Evolutionary conservation across 148 eudicot species (phyloP), one percentile per base, ranked within the genome.

Genomic region (Silene latifolia): DNA sequence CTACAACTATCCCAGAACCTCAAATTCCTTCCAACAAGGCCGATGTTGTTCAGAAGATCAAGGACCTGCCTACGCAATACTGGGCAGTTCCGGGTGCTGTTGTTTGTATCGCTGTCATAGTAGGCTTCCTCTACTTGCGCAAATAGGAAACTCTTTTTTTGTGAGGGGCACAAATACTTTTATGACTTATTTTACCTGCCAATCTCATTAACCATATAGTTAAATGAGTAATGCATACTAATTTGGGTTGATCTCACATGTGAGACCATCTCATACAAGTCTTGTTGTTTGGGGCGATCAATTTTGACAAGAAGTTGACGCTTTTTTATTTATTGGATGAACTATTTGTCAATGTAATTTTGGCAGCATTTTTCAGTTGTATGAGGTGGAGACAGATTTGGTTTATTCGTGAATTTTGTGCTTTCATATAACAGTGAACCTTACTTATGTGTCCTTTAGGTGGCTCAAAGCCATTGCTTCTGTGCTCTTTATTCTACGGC

Each of bases 71-170:
- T 51, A 78, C 79, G 73, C 88, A 85, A 68, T 87, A 90, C 80
- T 95, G 93, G 96, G 85, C 77, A 5, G 83, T 85, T 77, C 91
- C 98, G 0, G 78, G 71, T 11, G 83, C 87, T 11, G 82, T 80
- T 67, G 84, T 81, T 66, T 86, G 92, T 68, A 67, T 92, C 72
- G 87, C 97, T 4, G 78, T 90, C 71, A 74, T 84, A n/a, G 60
- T 83, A 57, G 89, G 89, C 69, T 73, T 87, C 84, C 64, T 87
- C 75, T 89, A 80, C 90, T 72, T 84, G 80, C 88, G 86, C 32
- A 92, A 69, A 87, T 92, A 88, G 85, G 84, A 58, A 71, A 32
- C n/a, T 56, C 13, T 24, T 47, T 56, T 46, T 67, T n/a, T 18
- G 48, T 18, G 47, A 6, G 29, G 29, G 65, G 73, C 42, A 35